These are phyloP conservation scores for Amorphotheca resinae DNA, from an alignment of 495 filamentous ascomycete species.

Conservation along the genomic window DNA sequence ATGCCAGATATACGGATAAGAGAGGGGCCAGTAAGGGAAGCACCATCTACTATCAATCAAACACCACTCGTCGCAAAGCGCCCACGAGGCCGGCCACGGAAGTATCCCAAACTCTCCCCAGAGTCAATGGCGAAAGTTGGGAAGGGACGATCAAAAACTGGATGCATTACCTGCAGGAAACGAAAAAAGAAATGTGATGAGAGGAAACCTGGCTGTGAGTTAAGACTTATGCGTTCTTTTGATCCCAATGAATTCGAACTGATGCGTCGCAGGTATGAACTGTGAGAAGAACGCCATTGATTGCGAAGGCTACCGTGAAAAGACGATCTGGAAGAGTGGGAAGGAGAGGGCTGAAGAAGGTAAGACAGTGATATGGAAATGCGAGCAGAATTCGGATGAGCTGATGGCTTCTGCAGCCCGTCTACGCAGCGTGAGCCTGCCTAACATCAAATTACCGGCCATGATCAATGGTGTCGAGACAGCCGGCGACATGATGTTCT, in stretches of 20 bases:
- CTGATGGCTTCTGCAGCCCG: constrained; percentile 24
- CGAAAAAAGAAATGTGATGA: constrained; percentile 98
- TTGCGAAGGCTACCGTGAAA: constrained; percentile 87
- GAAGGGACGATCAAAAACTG: constrained; percentile 87
- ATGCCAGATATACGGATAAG: constrained; percentile 15
- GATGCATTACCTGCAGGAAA: constrained; percentile 82
- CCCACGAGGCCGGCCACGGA: constrained; percentile 70
- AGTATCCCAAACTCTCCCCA: constrained; percentile 52
- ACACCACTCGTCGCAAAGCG: constrained; percentile 30
- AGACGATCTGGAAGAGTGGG: constrained; percentile 75
- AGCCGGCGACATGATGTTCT: constrained; percentile 67
- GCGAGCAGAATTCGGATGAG: constrained; percentile 21
- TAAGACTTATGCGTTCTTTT: constrained; percentile 1
- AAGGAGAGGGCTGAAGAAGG: constrained; percentile 66
- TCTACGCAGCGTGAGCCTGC: constrained; percentile 16
- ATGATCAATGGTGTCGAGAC: constrained; percentile 83
- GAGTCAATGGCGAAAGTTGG: constrained; percentile 51
- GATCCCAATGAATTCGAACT: neutral
- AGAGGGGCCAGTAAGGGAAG: constrained; percentile 3
- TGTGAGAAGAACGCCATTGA: constrained; percentile 90
- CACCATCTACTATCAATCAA: neutral
- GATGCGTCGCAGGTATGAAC: constrained; percentile 48
- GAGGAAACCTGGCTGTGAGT: constrained; percentile 73
- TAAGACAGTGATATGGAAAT: constrained; percentile 26
- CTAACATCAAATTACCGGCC: constrained; percentile 50